Evolutionary conservation across 257 asterid genomes (phyloP).

Genomic region (Eustoma russellianum): DNA sequence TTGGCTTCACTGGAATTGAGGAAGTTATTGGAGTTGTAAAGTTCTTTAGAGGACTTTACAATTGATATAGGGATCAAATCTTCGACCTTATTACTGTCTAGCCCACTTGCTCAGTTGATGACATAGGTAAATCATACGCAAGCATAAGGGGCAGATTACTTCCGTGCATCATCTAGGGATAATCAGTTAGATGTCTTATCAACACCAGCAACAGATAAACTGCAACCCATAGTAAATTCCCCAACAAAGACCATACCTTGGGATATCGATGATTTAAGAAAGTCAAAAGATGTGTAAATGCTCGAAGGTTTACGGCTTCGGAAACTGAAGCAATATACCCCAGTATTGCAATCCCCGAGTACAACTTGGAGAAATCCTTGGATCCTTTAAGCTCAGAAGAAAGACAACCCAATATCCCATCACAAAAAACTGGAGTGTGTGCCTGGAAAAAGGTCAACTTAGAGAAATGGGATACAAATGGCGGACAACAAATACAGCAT

Average conservation of each 20-base stretch:
- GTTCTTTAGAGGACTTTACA: too few species aligned
- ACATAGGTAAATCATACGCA: too few species aligned
- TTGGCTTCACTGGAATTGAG: too few species aligned
- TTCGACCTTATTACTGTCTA: too few species aligned
- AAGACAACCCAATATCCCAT: slow-evolving; percentile 58
- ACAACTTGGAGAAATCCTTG: slow-evolving; percentile 69
- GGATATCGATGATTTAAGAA: slow-evolving; percentile 82
- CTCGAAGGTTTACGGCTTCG: slow-evolving; percentile 48
- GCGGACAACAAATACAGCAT: background rate
- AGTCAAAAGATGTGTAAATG: slow-evolving; percentile 54
- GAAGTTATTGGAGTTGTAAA: too few species aligned
- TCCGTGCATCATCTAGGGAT: too few species aligned
- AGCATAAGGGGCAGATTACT: too few species aligned
- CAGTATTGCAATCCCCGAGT: slow-evolving; percentile 77
- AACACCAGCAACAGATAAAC: background rate
- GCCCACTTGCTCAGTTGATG: too few species aligned
- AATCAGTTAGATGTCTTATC: background rate
- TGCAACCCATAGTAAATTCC: background rate
- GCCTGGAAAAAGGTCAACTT: slow-evolving; percentile 32
- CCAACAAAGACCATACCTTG: slow-evolving; percentile 37
- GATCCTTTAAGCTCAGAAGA: slow-evolving; percentile 67
- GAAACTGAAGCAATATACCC: slow-evolving; percentile 71
- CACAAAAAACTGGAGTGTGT: slow-evolving; percentile 58
- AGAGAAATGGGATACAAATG: background rate
- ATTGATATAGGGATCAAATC: too few species aligned